Conservation (phyloP, 2,329 filamentous ascomycete species). For the Clarireedia sp. region DNA sequence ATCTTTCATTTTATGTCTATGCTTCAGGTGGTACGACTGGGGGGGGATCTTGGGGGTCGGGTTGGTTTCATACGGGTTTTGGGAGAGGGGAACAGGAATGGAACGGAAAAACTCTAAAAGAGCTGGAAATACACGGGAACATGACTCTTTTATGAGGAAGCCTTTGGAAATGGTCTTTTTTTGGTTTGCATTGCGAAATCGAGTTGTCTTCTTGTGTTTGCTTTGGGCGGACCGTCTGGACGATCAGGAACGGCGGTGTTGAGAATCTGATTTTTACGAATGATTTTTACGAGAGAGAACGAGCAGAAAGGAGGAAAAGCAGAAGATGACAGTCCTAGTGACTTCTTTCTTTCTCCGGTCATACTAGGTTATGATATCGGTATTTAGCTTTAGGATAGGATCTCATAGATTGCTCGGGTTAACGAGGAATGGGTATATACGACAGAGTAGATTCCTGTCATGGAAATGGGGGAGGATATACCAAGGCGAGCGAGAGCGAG, state of each 20-base stretch:
- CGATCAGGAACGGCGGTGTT: too few relatives aligned
- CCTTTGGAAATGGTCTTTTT: not conserved
- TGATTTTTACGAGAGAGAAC: too few relatives aligned
- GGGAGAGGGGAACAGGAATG: not conserved
- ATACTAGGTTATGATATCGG: not conserved
- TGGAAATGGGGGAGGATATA: not conserved
- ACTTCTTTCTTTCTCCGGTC: not conserved
- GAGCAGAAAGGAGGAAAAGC: too few relatives aligned
- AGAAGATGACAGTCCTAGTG: too few relatives aligned
- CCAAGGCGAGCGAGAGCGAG: not conserved
- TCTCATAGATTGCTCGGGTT: not conserved
- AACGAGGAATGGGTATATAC: not conserved
- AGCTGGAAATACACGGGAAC: not conserved
- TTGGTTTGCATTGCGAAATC: not conserved
- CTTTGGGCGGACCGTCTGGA: too few relatives aligned
- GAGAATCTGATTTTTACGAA: too few relatives aligned
- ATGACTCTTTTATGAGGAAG: not conserved
- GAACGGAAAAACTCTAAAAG: not conserved
- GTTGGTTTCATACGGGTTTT: not conserved
- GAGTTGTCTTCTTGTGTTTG: too few relatives aligned
- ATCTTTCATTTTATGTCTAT: conserved; percentile 13
- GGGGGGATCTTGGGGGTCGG: not conserved
- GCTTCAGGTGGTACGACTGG: not conserved
- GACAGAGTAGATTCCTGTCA: conserved; percentile 10
- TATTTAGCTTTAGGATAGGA: not conserved